Percentiles rank a stretch among this genome's conserved stretches.
Conservation (phyloP, 495 filamentous ascomycete species). For the Ramalina intermedia region DNA sequence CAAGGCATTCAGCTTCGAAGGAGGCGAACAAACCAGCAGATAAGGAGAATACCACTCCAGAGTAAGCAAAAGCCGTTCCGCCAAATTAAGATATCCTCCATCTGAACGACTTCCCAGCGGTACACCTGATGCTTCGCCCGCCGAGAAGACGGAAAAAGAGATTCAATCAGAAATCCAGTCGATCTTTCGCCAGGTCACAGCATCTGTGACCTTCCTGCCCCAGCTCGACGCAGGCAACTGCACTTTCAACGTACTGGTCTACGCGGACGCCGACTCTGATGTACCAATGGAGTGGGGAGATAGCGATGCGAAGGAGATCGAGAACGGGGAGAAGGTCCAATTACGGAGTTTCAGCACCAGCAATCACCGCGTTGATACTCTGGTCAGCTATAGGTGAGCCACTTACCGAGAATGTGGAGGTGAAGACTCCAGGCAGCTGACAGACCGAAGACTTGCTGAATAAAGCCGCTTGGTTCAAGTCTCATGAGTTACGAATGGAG, state of each 20-base stretch:
- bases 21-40: conserved; percentile 28
- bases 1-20: conserved; percentile 36
- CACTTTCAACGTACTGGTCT: conserved; percentile 97
- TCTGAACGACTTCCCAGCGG: conserved; percentile 5
- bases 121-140: conserved; percentile 13
- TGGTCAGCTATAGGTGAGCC: conserved; percentile 67
- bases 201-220: conserved; percentile 90
- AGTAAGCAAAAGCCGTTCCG: conserved; percentile 26
- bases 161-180: conserved; percentile 91
- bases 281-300: conserved; percentile 98
- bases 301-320: conserved; percentile 95
- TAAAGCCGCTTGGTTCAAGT: not conserved
- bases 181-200: conserved; percentile 94
- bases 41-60: conserved; percentile 47
- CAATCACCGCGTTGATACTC: conserved; percentile 81
- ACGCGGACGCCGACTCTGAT: conserved; percentile 91
- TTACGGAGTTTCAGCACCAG: conserved; percentile 90
- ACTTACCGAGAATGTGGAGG: not conserved
- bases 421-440: no score
- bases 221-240: conserved; percentile 74
- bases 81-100: not conserved
- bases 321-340: conserved; percentile 89
- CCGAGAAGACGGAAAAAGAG: conserved; percentile 78
- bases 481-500: not conserved
- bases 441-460: conserved; percentile 3